A percentile compares a stretch with the other conserved stretches of the same genome.
These are phyloP conservation scores for Fusarium continuum DNA, from an alignment of 2,329 filamentous ascomycete species.

Conservation along the genomic window DNA sequence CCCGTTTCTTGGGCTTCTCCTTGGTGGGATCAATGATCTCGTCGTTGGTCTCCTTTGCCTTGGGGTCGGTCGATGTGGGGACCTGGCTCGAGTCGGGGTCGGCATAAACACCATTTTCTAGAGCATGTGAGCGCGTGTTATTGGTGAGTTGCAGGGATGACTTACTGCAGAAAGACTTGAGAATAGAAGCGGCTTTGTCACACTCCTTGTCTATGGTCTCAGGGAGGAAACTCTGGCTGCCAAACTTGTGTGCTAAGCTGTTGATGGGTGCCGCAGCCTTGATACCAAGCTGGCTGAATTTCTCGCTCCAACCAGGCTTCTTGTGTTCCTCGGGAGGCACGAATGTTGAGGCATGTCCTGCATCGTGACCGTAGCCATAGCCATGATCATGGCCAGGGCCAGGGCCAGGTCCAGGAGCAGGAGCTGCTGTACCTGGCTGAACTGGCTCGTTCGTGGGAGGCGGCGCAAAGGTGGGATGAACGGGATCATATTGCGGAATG, in stretches of 20 bases:
- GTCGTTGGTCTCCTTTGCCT: slow-evolving; percentile 42
- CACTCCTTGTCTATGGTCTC: slow-evolving; percentile 87
- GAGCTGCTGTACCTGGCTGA: slow-evolving; percentile 1
- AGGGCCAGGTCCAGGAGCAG: background rate
- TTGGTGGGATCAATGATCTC: slow-evolving; percentile 47
- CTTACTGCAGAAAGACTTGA: slow-evolving; percentile 86
- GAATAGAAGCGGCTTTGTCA: slow-evolving; percentile 87
- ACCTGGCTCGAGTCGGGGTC: slow-evolving; percentile 45
- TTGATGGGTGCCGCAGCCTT: slow-evolving; percentile 79
- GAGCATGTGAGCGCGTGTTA: slow-evolving; percentile 1
- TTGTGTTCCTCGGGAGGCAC: slow-evolving; percentile 32
- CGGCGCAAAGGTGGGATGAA: slow-evolving; percentile 45
- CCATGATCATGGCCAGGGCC: background rate
- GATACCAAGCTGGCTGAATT: slow-evolving; percentile 46
- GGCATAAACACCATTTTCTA: slow-evolving; percentile 64
- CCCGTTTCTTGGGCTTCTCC: slow-evolving; percentile 56
- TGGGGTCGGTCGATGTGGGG: slow-evolving; percentile 47
- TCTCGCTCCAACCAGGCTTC: slow-evolving; percentile 45
- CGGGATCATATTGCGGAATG: slow-evolving; percentile 47
- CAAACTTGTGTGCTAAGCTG: slow-evolving; percentile 81
- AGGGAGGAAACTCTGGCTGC: slow-evolving; percentile 86
- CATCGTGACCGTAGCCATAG: background rate
- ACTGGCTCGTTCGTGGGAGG: slow-evolving; percentile 33
- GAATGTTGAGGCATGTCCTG: slow-evolving; percentile 8
- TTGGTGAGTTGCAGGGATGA: background rate